Evolutionary conservation across 2,329 filamentous ascomycete genomes (phyloP).

Genomic region (Verticillium tricorpus): DNA sequence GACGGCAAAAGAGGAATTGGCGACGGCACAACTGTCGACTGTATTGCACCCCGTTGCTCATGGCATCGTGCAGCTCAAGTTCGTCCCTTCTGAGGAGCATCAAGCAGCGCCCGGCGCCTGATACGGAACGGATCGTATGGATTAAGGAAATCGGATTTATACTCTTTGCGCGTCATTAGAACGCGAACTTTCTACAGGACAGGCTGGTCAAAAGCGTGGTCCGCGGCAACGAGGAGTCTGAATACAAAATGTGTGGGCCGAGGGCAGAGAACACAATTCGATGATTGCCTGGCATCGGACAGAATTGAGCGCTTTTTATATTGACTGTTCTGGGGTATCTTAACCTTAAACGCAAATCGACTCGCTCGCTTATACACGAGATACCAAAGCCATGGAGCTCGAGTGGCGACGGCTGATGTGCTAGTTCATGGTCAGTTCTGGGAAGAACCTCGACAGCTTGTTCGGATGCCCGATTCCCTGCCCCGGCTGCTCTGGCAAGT

Average conservation of each 20-base stretch:
- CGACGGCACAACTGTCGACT: not conserved
- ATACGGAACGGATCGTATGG: not conserved
- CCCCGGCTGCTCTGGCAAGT: conserved; percentile 8
- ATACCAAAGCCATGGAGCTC: not conserved
- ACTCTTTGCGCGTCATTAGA: too few relatives aligned
- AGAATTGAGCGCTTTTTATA: too few relatives aligned
- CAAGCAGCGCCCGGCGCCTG: not conserved
- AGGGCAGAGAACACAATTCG: too few relatives aligned
- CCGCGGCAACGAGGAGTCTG: too few relatives aligned
- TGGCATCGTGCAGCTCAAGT: not conserved
- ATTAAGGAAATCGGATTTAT: not conserved
- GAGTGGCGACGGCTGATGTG: not conserved
- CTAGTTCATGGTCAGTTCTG: conserved; percentile 13
- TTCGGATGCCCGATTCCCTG: conserved; percentile 13
- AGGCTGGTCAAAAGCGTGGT: too few relatives aligned
- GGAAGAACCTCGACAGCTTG: conserved; percentile 15
- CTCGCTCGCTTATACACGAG: not conserved
- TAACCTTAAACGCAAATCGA: not conserved
- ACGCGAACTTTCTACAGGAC: too few relatives aligned
- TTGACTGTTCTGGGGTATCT: not conserved
- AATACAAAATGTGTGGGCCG: too few relatives aligned
- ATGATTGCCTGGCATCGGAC: too few relatives aligned
- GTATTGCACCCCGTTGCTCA: not conserved
- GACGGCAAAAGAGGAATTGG: not conserved
- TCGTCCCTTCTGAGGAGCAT: not conserved